These are phyloP conservation scores for Penicillium silybi DNA, from an alignment of 495 filamentous ascomycete species.

Conservation along the genomic window DNA sequence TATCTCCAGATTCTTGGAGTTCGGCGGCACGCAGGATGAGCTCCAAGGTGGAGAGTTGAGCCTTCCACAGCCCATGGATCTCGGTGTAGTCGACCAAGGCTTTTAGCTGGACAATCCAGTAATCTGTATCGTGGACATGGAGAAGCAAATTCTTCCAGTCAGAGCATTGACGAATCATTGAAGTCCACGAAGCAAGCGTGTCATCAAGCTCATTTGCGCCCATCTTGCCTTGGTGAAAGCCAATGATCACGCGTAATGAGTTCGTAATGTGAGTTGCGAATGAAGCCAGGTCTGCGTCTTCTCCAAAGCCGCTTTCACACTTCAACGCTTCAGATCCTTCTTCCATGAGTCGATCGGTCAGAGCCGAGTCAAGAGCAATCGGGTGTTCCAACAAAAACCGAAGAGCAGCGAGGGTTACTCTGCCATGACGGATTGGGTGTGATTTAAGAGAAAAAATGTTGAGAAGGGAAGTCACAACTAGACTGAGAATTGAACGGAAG, in stretches of 20 bases:
- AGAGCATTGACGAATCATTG: constrained; percentile 34
- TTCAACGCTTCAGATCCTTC: constrained; percentile 35
- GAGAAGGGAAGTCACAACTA: constrained; percentile 35
- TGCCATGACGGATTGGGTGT: constrained; percentile 45
- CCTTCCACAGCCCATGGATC: constrained; percentile 62
- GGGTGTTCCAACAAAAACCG: constrained; percentile 39
- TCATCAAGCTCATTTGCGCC: constrained; percentile 44
- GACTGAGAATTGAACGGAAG: constrained; percentile 29
- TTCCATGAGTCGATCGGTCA: constrained; percentile 28
- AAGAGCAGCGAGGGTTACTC: constrained; percentile 40
- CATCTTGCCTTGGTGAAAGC: constrained; percentile 50
- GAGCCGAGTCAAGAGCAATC: constrained; percentile 22
- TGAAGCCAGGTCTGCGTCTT: constrained; percentile 51
- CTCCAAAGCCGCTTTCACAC: constrained; percentile 28
- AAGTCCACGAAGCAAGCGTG: constrained; percentile 37
- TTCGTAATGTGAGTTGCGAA: constrained; percentile 58
- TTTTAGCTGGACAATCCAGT: constrained; percentile 59
- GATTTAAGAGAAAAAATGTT: constrained; percentile 32
- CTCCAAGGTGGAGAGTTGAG: constrained; percentile 45
- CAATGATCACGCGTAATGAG: constrained; percentile 48
- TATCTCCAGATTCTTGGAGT: constrained; percentile 44
- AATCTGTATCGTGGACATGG: constrained; percentile 58
- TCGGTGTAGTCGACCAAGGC: constrained; percentile 72
- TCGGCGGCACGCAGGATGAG: constrained; percentile 55
- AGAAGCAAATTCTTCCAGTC: constrained; percentile 49